Conservation (phyloP, 1,139 yeast genomes). For the Taphrina confusa region DNA sequence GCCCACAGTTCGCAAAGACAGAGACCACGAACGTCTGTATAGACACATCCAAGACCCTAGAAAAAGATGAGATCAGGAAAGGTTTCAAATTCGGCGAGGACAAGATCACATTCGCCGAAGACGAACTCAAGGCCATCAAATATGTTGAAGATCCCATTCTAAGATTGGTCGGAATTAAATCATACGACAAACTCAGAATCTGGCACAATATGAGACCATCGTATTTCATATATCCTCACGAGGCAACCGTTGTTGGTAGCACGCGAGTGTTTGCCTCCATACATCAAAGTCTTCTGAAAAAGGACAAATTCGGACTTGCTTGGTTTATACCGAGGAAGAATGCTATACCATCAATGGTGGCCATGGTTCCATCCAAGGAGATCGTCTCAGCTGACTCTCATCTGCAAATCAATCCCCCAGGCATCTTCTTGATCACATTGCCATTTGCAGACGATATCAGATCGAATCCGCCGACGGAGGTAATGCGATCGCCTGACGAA, state of each 20-base stretch:
- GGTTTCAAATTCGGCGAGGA: conserved; percentile 55
- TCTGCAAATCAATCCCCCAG: conserved; percentile 44
- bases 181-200: conserved; percentile 43
- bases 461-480: conserved; percentile 41
- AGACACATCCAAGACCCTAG: conserved; percentile 52
- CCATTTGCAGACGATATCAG: conserved; percentile 50
- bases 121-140: conserved; percentile 47
- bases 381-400: conserved; percentile 32
- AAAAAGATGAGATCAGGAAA: conserved; percentile 47
- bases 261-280: conserved; percentile 66
- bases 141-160: conserved; percentile 51
- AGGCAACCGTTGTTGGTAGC: conserved; percentile 62
- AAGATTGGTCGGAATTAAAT: conserved; percentile 69
- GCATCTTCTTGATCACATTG: conserved; percentile 47
- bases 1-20: conserved; percentile 57
- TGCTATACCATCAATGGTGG: conserved; percentile 61
- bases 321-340: conserved; percentile 66
- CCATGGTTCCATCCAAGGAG: conserved; percentile 43
- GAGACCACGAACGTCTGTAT: conserved; percentile 51
- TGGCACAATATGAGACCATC: conserved; percentile 60
- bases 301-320: conserved; percentile 61
- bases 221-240: conserved; percentile 61
- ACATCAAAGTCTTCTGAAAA: conserved; percentile 59
- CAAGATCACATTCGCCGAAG: conserved; percentile 49
- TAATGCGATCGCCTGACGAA: conserved; percentile 43